Evolutionary conservation across 768 basidiomycete species (phyloP).

Genomic region (Ramaria sp.): DNA sequence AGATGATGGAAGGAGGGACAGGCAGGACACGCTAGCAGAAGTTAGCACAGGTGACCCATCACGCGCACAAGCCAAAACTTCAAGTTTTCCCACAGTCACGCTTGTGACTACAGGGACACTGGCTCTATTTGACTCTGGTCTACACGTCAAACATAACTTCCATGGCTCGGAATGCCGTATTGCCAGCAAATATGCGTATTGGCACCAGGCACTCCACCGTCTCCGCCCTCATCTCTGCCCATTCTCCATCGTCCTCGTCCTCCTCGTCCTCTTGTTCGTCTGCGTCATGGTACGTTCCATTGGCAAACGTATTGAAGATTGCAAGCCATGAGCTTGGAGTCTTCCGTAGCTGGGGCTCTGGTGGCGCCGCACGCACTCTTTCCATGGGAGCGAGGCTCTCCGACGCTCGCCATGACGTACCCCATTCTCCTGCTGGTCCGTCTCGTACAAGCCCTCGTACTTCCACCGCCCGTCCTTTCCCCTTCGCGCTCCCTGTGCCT

Average conservation of each 20-base stretch:
- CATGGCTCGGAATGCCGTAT: conserved; percentile 73
- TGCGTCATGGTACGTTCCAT: conserved; percentile 46
- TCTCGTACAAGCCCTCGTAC: conserved; percentile 3
- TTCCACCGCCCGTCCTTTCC: conserved; percentile 43
- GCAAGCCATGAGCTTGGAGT: neutral
- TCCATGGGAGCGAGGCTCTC: conserved; percentile 50
- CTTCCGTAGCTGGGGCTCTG: conserved; percentile 10
- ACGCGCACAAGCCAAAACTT: neutral
- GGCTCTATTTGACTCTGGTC: neutral
- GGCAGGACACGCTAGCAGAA: neutral
- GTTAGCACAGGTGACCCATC: conserved; percentile 5
- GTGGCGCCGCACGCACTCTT: conserved; percentile 21
- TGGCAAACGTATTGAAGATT: conserved; percentile 2
- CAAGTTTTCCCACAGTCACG: conserved; percentile 1
- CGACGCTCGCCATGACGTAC: conserved; percentile 52
- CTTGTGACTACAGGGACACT: neutral
- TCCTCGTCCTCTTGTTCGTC: conserved; percentile 30
- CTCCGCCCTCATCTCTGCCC: conserved; percentile 64
- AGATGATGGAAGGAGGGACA: neutral
- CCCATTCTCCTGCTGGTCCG: conserved; percentile 41
- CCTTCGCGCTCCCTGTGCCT: conserved; percentile 29
- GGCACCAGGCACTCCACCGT: conserved; percentile 93
- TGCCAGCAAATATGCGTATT: conserved; percentile 79
- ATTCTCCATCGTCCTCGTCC: conserved; percentile 32
- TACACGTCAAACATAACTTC: conserved; percentile 72